Base-by-base conservation (phyloP, 371 early-diverging fungal genomes). In the Mortierella sp. region DNA sequence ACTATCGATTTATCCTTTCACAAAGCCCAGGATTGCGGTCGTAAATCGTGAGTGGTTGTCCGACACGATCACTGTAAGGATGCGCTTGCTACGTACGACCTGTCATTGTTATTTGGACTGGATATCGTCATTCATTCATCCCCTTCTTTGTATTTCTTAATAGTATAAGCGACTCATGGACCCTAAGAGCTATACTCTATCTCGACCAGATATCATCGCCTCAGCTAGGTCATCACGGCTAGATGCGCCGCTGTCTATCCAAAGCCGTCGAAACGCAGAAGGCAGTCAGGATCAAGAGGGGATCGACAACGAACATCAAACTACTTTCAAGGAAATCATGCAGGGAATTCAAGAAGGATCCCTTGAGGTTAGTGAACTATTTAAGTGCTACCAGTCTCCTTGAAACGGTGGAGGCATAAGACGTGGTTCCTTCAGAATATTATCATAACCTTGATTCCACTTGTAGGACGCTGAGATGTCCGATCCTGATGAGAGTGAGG, bases 261-360 rank as follows among this genome's bases (percentile, higher is more conserved):
- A 49, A 16, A 23, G 7, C 24, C 19, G 23, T 16, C 45, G 5
- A 19, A 5, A 5, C 16, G 7, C 10, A 34, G 34, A 34, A 34
- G 10, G 34, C 34, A 4, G 34, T 7, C 10, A 5, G 19, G 45
- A 43, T 43, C 49, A 19, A 23, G 45, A 0, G 28, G 24, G 1
- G 10, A 46, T 8, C 19, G 26, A 26, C 27, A 45, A 7, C 24
- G 48, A 48, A 48, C 24, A 26, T 26, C 49, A 48, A 24, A 13
- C 7, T 27, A 18, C 26, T 27, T 73, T 73, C 26, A 26, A 63
- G 13, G 58, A 61, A 16, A 76, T 76, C 43, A 41, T 73, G 9
- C 61, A 65, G 38, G 70, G 66, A 2, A 57, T 76, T 7, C 58
- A 62, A 18, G 70, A 76, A 42, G 78, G 78, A 2, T 76, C 78